phyloP scores from a whole-genome alignment of 2,329 filamentous ascomycete species.

The Aspergillus sp. region DNA sequence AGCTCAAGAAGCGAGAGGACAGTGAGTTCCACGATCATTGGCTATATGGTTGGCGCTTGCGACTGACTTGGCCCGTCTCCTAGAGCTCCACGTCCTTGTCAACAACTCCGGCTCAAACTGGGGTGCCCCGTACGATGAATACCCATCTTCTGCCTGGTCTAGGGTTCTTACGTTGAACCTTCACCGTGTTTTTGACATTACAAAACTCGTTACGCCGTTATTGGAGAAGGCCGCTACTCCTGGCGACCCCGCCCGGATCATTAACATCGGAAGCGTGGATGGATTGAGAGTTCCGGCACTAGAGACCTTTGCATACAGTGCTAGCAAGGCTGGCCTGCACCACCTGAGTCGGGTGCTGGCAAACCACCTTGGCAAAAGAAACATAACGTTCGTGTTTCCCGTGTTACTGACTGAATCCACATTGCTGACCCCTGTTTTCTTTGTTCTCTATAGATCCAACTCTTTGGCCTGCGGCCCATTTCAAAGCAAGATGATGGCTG shows the following conservation, averaged over 20 bases:
- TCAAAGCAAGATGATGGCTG: slow-evolving; percentile 50
- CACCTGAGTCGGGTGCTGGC: slow-evolving; percentile 48
- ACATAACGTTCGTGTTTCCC: slow-evolving; percentile 44
- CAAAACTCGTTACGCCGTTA: slow-evolving; percentile 42
- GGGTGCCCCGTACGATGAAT: slow-evolving; percentile 53
- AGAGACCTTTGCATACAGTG: slow-evolving; percentile 49
- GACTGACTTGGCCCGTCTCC: neutral
- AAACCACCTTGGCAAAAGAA: slow-evolving; percentile 45
- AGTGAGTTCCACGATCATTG: slow-evolving; percentile 40
- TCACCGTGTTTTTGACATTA: slow-evolving; percentile 47
- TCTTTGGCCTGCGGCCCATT: slow-evolving; percentile 64
- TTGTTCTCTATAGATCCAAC: slow-evolving; percentile 49
- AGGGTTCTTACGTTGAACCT: slow-evolving; percentile 51
- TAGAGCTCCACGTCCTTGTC: slow-evolving; percentile 43
- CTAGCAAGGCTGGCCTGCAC: slow-evolving; percentile 48
- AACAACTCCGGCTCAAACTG: slow-evolving; percentile 51
- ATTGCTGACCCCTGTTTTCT: slow-evolving; percentile 15
- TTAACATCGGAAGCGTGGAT: slow-evolving; percentile 50
- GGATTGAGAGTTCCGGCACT: slow-evolving; percentile 47
- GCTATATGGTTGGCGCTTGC: slow-evolving; percentile 46
- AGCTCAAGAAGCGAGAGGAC: slow-evolving; percentile 43
- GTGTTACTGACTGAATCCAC: neutral
- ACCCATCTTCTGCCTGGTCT: slow-evolving; percentile 52
- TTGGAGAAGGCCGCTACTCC: slow-evolving; percentile 41
- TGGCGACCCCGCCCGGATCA: slow-evolving; percentile 42